Evolutionary conservation across 176 grass and related monocot species (phyloP).

Genomic region (Zea luxurians): DNA sequence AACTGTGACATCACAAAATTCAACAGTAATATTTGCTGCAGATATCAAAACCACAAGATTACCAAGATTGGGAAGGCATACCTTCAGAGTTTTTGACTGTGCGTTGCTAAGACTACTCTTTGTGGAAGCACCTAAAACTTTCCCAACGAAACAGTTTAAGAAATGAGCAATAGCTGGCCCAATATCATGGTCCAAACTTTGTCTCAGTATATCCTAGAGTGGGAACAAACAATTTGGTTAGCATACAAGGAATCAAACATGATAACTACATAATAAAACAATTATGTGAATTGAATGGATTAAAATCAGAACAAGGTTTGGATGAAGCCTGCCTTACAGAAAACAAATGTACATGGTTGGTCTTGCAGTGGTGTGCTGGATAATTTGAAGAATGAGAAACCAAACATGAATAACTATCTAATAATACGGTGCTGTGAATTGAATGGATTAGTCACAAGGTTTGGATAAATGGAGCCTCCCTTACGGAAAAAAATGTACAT

Average conservation of each 20-base stretch:
- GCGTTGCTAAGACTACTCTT: conserved; percentile 40
- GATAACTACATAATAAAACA: neutral
- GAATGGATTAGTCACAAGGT: neutral
- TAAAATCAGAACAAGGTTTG: neutral
- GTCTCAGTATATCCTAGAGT: conserved; percentile 80
- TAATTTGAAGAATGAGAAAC: neutral
- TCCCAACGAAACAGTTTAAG: conserved; percentile 87
- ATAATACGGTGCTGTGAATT: neutral
- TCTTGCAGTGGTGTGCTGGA: neutral
- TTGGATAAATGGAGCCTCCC: neutral
- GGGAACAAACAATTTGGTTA: conserved; percentile 29
- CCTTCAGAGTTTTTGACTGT: conserved; percentile 72
- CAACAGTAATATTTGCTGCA: neutral
- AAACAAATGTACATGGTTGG: neutral
- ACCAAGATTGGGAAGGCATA: conserved; percentile 10
- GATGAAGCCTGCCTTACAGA: neutral
- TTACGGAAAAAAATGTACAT: neutral
- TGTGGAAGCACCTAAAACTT: conserved; percentile 50
- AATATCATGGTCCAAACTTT: conserved; percentile 79
- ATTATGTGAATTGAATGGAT: neutral
- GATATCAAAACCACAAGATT: neutral
- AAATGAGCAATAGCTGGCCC: conserved; percentile 80
- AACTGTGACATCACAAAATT: neutral
- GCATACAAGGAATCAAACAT: neutral
- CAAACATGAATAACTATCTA: neutral